phyloP scores from a whole-genome alignment of 2,329 filamentous ascomycete species.

The Diaporthe eres region DNA sequence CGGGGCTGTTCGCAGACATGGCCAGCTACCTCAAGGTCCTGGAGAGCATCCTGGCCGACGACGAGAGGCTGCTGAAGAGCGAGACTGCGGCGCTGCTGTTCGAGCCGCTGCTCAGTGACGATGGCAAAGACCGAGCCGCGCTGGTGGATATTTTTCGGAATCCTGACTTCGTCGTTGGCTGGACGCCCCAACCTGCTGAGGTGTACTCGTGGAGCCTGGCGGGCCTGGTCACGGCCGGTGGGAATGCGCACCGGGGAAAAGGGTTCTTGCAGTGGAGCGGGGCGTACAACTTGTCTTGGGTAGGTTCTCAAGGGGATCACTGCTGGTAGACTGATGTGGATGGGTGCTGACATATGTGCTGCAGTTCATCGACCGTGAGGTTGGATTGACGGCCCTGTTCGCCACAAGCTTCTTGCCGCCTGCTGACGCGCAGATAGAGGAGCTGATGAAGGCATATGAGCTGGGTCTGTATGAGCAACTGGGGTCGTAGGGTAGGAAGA shows the following conservation, averaged over 20 bases:
- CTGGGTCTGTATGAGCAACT: constrained; percentile 9
- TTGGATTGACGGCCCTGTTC: constrained; percentile 57
- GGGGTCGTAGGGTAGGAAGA: neutral
- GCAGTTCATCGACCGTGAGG: constrained; percentile 51
- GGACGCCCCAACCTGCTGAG: constrained; percentile 42
- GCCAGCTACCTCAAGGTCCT: constrained; percentile 56
- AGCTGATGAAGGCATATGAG: constrained; percentile 18
- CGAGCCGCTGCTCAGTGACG: neutral
- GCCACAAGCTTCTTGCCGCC: constrained; percentile 55
- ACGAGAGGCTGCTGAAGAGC: constrained; percentile 24
- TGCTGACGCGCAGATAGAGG: constrained; percentile 6
- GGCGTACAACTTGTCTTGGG: constrained; percentile 60
- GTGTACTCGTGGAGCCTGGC: constrained; percentile 49
- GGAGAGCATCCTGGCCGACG: constrained; percentile 49
- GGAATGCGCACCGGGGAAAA: constrained; percentile 53
- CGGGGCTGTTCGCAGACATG: constrained; percentile 58
- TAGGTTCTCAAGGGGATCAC: constrained; percentile 46
- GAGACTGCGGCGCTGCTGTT: neutral
- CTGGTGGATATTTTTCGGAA: neutral
- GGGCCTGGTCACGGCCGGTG: constrained; percentile 4
- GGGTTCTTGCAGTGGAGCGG: constrained; percentile 62
- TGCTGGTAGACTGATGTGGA: neutral
- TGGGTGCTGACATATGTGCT: neutral
- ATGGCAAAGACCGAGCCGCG: neutral
- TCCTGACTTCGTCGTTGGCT: neutral